These are phyloP conservation scores for Oxytropis ochrocephala DNA, from an alignment of 306 rosid genomes.

Conservation along the genomic window DNA sequence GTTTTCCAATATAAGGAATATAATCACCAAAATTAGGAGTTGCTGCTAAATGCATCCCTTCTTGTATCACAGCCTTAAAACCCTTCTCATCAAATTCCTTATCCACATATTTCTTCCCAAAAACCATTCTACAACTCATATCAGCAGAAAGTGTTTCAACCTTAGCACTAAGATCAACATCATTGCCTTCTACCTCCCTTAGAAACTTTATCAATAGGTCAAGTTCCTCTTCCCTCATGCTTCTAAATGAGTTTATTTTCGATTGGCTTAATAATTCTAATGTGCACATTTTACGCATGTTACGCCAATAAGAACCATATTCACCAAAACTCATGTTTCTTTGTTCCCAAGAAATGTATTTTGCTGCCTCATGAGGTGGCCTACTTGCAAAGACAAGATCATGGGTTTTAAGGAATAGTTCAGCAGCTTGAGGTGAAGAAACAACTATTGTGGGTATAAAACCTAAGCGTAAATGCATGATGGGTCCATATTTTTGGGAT, in stretches of 20 bases:
- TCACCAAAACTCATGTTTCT: constrained; percentile 26
- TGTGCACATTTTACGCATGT: constrained; percentile 61
- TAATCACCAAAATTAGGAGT: constrained; percentile 45
- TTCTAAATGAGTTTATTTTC: constrained; percentile 40
- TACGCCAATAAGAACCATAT: constrained; percentile 71
- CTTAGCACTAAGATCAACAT: constrained; percentile 48
- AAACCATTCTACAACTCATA: constrained; percentile 49
- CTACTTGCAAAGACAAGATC: constrained; percentile 57
- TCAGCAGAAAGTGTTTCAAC: constrained; percentile 22
- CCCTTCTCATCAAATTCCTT: constrained; percentile 47
- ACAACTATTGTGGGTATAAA: constrained; percentile 46
- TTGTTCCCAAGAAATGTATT: constrained; percentile 39
- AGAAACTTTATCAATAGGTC: constrained; percentile 26
- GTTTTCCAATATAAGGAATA: constrained; percentile 40
- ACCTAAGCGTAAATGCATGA: constrained; percentile 55
- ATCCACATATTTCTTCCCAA: constrained; percentile 52
- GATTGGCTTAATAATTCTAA: constrained; percentile 46
- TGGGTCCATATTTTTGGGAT: constrained; percentile 50
- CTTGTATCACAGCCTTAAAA: constrained; percentile 41
- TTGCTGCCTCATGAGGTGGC: constrained; percentile 37
- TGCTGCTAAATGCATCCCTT: constrained; percentile 28
- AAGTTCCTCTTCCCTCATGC: constrained; percentile 54
- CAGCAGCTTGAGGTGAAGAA: constrained; percentile 67
- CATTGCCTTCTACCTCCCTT: constrained; percentile 27
- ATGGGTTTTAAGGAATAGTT: constrained; percentile 57